Conservation (phyloP, 495 filamentous ascomycete species). For the Diplogelasinospora grovesii region DNA sequence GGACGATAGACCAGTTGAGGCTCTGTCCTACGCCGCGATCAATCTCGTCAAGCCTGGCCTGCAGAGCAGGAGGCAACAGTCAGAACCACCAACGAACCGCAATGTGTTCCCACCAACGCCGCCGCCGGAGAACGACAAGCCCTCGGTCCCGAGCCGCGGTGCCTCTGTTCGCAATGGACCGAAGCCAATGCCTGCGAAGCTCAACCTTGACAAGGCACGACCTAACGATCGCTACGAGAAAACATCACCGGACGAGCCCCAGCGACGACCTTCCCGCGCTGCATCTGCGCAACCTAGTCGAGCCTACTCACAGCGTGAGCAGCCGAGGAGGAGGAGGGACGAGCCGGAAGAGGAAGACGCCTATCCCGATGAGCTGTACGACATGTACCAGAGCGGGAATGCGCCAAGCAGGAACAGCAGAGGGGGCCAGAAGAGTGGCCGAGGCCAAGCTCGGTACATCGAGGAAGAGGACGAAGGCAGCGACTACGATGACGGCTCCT, state of each 20-base stretch:
- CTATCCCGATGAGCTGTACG: constrained; percentile 63
- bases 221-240: constrained; percentile 45
- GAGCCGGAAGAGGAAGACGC: constrained; percentile 53
- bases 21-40: constrained; percentile 81
- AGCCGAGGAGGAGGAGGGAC: constrained; percentile 22
- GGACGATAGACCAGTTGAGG: constrained; percentile 72
- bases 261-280: constrained; percentile 26
- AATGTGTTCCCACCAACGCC: constrained; percentile 95
- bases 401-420: constrained; percentile 30
- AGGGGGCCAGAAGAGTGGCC: constrained; percentile 16
- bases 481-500: constrained; percentile 61
- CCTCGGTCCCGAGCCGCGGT: constrained; percentile 38
- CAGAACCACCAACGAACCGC: constrained; percentile 69
- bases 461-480: constrained; percentile 66
- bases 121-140: constrained; percentile 76
- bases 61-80: constrained; percentile 72
- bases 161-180: constrained; percentile 49
- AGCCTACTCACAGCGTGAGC: constrained; percentile 41
- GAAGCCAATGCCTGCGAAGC: constrained; percentile 45
- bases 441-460: constrained; percentile 52
- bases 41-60: constrained; percentile 85
- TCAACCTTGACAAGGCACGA: constrained; percentile 46
- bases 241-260: constrained; percentile 37
- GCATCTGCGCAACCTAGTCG: constrained; percentile 37
- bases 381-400: constrained; percentile 51